Evolutionary conservation across 257 asterid species (phyloP).

Genomic region (Ilex asprella): DNA sequence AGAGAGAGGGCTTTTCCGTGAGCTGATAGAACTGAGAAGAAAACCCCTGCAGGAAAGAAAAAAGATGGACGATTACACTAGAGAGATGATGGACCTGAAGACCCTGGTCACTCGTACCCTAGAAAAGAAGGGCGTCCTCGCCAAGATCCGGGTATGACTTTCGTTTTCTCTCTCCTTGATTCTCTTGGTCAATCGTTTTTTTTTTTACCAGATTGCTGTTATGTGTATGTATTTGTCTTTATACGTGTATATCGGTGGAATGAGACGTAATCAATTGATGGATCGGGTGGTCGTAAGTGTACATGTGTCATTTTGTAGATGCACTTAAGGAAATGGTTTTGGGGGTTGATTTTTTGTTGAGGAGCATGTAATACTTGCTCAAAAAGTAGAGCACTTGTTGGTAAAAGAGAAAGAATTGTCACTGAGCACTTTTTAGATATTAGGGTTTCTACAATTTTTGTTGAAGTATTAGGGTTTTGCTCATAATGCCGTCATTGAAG

Average conservation of each 20-base stretch:
- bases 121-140: slow-evolving; percentile 99
- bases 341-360: too few species aligned
- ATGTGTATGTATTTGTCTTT: neutral
- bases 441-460: too few species aligned
- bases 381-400: too few species aligned
- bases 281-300: neutral
- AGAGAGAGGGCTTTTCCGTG: too few species aligned
- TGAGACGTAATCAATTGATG: neutral
- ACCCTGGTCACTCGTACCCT: slow-evolving; percentile 96
- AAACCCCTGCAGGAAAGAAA: neutral
- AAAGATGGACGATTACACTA: slow-evolving; percentile 83
- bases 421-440: too few species aligned
- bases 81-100: slow-evolving; percentile 99
- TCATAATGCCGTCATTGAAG: too few species aligned
- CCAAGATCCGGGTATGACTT: slow-evolving; percentile 91
- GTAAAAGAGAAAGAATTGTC: too few species aligned
- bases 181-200: neutral
- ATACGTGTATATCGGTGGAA: neutral
- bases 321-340: too few species aligned
- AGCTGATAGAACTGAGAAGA: too few species aligned
- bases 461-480: too few species aligned
- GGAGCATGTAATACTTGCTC: too few species aligned
- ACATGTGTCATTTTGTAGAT: too few species aligned
- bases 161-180: neutral
- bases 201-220: neutral